Evolutionary conservation across 345 rosid species (phyloP), one percentile per base, ranked within the genome.

Genomic region (Rhodamnia rubescens): DNA sequence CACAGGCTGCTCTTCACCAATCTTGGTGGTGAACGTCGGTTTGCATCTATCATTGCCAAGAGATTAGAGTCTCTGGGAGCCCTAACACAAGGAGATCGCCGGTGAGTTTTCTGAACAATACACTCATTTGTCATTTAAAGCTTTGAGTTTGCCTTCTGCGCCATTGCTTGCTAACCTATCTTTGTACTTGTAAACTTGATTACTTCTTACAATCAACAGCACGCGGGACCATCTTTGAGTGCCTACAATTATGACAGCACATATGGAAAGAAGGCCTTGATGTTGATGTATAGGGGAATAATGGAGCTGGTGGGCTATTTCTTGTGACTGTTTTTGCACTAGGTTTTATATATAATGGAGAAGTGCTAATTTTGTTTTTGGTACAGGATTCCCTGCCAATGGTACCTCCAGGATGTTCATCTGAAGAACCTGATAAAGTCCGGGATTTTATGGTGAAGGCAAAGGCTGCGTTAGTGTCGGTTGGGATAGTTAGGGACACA

Each of bases 11-110:
- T 97, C 42, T 97, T 97, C 85, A 94, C 98, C 83, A 94, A 95
- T 92, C 98, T 97, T 81, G 98, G 98, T 87, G 99, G 99, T 84
- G 99, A 97, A 82, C 98, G 99, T 20, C 98, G 99, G 75, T 97
- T 97, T 94, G 99, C 99, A 88, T 97, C 99, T 82, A 95, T 97
- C 85, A 98, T 97, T 87, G 99, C 99, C 84, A 95, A 97, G 95
- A 92, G 99, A 90, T 91, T 97, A 87, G 99, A 94, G 90, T 93
- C 98, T 80, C 98, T 97, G 85, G 99, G 99, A 86, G 98, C 99
- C 85, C 90, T 97, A 90, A 97, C 99, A 85, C 99, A 97, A 86
- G 99, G 98, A 85, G 99, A 97, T 88, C 96, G 99, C 85, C 93
- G 98, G 99, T 93, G 85, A 90, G 90, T 89, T 92, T 57, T 55